These are phyloP conservation scores for Cladosporium austrohemisphaericum DNA, from an alignment of 2,329 filamentous ascomycete species.

Conservation along the genomic window DNA sequence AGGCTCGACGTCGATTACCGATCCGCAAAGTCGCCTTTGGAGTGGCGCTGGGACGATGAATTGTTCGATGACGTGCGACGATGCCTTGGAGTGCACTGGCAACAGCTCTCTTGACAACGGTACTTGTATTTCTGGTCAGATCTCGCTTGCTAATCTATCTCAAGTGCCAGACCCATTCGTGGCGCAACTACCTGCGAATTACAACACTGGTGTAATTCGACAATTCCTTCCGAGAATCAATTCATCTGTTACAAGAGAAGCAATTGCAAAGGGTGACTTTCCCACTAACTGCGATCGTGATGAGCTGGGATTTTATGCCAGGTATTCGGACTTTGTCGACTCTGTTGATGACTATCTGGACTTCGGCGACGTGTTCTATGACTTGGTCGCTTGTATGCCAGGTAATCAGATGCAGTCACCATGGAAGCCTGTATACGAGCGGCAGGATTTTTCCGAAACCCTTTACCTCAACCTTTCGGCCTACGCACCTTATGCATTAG, in stretches of 20 bases:
- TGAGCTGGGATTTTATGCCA: neutral
- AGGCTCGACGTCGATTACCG: neutral
- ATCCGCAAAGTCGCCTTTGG: neutral
- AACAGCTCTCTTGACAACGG: too few species aligned
- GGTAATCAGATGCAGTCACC: slow-evolving; percentile 22
- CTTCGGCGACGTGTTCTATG: neutral
- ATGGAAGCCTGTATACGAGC: slow-evolving; percentile 26
- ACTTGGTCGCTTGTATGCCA: slow-evolving; percentile 30
- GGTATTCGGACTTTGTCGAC: too few species aligned
- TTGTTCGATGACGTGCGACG: neutral
- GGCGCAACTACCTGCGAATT: neutral
- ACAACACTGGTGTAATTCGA: neutral
- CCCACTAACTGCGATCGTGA: neutral
- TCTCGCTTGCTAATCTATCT: neutral
- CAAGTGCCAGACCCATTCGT: neutral
- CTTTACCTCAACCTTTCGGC: slow-evolving; percentile 31
- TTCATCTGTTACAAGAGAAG: neutral
- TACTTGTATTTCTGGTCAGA: too few species aligned
- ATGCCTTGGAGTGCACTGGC: too few species aligned
- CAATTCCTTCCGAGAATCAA: neutral
- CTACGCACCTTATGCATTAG: too few species aligned
- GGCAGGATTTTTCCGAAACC: slow-evolving; percentile 31
- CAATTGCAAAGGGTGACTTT: neutral
- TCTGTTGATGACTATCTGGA: too few species aligned
- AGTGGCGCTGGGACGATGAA: neutral